Conservation (phyloP, 805 yeast species). For the Wickerhamomyces bovis region DNA sequence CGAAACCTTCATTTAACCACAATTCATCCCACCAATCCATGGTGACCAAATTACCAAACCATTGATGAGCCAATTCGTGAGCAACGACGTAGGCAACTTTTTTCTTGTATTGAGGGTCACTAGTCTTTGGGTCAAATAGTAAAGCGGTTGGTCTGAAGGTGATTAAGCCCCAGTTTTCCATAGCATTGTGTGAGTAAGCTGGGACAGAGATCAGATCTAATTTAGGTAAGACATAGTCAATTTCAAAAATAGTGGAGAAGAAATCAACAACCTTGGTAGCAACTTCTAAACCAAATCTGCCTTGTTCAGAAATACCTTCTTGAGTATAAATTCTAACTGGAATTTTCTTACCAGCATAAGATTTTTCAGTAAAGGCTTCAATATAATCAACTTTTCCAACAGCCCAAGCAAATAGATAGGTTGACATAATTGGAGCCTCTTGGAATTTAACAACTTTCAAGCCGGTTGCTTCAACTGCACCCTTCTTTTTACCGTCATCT, state of each 20-base stretch:
- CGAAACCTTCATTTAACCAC: constrained; percentile 86
- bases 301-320: constrained; percentile 66
- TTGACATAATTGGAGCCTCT: constrained; percentile 75
- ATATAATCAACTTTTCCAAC: constrained; percentile 73
- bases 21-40: constrained; percentile 93
- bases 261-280: constrained; percentile 70
- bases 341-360: constrained; percentile 49
- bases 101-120: constrained; percentile 55
- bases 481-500: constrained; percentile 42
- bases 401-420: constrained; percentile 76
- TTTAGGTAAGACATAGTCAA: constrained; percentile 76
- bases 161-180: constrained; percentile 82
- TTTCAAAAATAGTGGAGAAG: constrained; percentile 65
- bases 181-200: constrained; percentile 80
- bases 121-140: constrained; percentile 59
- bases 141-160: constrained; percentile 78
- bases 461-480: constrained; percentile 31
- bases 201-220: constrained; percentile 76
- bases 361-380: constrained; percentile 34
- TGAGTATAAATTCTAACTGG: constrained; percentile 84
- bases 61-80: constrained; percentile 87
- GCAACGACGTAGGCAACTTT: constrained; percentile 81
- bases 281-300: constrained; percentile 62
- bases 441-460: constrained; percentile 40
- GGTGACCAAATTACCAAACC: constrained; percentile 87